phyloP scores from a whole-genome alignment of 176 grass and related monocot genomes.

The Oryza australiensis region DNA sequence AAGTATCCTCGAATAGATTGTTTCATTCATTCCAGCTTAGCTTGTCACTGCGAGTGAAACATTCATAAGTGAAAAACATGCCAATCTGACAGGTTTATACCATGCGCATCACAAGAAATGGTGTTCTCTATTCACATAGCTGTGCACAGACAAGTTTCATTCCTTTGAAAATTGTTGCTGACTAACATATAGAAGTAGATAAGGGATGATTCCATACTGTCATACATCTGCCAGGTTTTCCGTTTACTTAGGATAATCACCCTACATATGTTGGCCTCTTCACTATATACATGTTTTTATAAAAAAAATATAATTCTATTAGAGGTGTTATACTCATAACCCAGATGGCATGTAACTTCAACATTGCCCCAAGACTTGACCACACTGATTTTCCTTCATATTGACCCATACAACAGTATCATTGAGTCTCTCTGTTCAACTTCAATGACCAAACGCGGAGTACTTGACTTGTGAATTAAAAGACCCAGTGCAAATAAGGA shows the following conservation, averaged over 20 bases:
- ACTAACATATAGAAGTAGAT: background rate
- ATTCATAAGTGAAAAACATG: slow-evolving; percentile 16
- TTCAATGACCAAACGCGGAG: background rate
- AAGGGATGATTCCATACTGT: slow-evolving; percentile 16
- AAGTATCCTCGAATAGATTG: background rate
- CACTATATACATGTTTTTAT: background rate
- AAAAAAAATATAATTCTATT: background rate
- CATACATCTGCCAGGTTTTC: no score
- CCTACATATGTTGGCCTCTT: background rate
- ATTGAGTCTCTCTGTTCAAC: background rate
- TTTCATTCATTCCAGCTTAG: background rate
- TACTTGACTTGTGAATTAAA: background rate
- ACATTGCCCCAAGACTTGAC: background rate
- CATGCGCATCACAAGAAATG: slow-evolving; percentile 8
- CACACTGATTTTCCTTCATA: background rate
- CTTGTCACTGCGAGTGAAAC: background rate
- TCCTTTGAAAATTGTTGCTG: background rate
- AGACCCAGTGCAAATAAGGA: background rate
- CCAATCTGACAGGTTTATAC: background rate
- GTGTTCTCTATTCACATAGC: background rate
- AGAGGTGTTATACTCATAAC: background rate
- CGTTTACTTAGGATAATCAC: background rate
- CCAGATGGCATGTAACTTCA: slow-evolving; percentile 3
- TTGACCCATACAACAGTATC: background rate
- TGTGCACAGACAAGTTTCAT: background rate